A percentile compares a stretch with the other conserved stretches of the same genome.
Conservation (phyloP, 2,329 filamentous ascomycete species). For the Achaetomium macrosporum region DNA sequence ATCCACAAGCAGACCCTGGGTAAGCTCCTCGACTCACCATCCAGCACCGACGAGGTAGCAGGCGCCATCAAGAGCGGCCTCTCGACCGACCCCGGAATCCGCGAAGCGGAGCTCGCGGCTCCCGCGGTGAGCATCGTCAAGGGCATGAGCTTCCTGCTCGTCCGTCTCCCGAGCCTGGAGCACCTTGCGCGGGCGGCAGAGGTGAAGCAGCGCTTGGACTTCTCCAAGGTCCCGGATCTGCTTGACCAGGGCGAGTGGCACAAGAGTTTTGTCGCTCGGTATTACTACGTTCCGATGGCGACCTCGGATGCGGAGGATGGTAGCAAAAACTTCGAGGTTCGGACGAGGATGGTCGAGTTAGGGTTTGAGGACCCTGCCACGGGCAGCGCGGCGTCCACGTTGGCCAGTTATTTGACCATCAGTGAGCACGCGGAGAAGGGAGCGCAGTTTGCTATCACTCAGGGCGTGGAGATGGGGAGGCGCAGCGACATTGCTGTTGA, state of each 20-base stretch:
- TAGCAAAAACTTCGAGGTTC: conserved; percentile 32
- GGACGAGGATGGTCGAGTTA: conserved; percentile 55
- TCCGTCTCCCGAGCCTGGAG: conserved; percentile 55
- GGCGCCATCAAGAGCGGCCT: conserved; percentile 29
- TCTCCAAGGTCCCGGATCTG: conserved; percentile 30
- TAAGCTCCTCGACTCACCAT: conserved; percentile 25
- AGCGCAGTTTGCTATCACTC: conserved; percentile 48
- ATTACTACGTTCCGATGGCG: conserved; percentile 51
- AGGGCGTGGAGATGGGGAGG: conserved; percentile 64
- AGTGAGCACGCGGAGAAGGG: conserved; percentile 32
- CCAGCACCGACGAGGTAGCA: conserved; percentile 23
- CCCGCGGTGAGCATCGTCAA: conserved; percentile 60
- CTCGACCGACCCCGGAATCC: conserved; percentile 27
- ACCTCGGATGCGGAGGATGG: conserved; percentile 21
- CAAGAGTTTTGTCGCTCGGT: conserved; percentile 46
- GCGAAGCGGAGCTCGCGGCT: conserved; percentile 35
- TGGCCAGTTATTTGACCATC: conserved; percentile 50
- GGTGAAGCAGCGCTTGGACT: conserved; percentile 28
- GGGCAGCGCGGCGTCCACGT: conserved; percentile 55
- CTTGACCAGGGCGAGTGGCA: conserved; percentile 51
- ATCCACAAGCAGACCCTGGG: conserved; percentile 45
- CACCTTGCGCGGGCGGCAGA: conserved; percentile 42
- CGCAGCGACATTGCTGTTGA: conserved; percentile 47
- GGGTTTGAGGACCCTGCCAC: conserved; percentile 55
- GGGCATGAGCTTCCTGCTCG: conserved; percentile 68